Conservation (phyloP, 306 rosid species). For the Argentina anserina region DNA sequence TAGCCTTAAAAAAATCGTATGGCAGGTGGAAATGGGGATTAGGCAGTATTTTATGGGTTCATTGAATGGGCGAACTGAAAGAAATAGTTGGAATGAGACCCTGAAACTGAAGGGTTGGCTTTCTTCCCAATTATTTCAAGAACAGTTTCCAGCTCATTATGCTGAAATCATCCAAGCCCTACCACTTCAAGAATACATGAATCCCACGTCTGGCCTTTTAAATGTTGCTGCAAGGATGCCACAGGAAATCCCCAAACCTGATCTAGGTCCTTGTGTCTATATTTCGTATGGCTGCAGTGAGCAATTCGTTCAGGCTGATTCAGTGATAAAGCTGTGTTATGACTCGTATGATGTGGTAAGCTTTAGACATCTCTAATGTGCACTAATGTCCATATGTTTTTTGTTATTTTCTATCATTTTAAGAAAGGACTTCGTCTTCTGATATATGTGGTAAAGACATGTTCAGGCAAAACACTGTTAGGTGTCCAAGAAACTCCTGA, state of each 20-base stretch:
- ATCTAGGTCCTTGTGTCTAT: constrained; percentile 76
- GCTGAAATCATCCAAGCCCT: constrained; percentile 65
- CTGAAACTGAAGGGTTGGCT: constrained; percentile 84
- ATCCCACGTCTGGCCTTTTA: constrained; percentile 79
- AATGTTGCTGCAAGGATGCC: constrained; percentile 81
- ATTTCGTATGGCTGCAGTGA: constrained; percentile 72
- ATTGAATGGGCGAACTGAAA: constrained; percentile 51
- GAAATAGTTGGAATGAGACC: constrained; percentile 59
- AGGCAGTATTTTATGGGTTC: constrained; percentile 81
- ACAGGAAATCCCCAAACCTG: constrained; percentile 57
- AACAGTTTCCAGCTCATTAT: constrained; percentile 88
- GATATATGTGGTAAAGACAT: neutral
- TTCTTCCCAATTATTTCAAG: constrained; percentile 81
- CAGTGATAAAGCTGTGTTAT: constrained; percentile 65
- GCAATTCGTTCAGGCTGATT: constrained; percentile 46
- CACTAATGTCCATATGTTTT: constrained; percentile 12
- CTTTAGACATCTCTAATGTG: constrained; percentile 24
- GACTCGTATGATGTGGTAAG: constrained; percentile 77
- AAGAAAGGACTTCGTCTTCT: neutral
- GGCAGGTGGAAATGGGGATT: constrained; percentile 92
- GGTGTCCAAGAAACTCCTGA: constrained; percentile 3
- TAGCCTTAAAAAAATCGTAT: neutral
- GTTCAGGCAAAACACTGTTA: neutral
- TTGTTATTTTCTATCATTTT: constrained; percentile 1
- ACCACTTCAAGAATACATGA: constrained; percentile 92